Percentiles rank a stretch among this genome's conserved stretches.
Evolutionary conservation across 176 grass and related monocot genomes (phyloP).

Genomic region (Juncus effusus): DNA sequence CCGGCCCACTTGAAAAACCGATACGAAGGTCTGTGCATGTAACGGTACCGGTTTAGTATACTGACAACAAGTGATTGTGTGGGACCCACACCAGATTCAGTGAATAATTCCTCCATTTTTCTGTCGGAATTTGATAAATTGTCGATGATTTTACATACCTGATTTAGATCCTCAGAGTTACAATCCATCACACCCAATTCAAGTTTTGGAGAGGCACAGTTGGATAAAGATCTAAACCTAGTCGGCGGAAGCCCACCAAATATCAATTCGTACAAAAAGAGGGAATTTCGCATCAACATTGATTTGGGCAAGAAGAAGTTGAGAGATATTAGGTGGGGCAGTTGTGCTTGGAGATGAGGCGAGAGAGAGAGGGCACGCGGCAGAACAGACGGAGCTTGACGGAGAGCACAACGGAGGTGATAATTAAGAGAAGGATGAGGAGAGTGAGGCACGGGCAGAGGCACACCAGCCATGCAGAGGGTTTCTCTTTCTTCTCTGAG

Average conservation of each 20-base stretch:
- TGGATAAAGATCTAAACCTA: conserved; percentile 20
- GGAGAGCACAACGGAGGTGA: conserved; percentile 42
- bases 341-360: conserved; percentile 46
- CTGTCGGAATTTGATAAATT: conserved; percentile 33
- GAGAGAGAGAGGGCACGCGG: conserved; percentile 47
- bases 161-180: conserved; percentile 27
- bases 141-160: conserved; percentile 52
- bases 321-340: conserved; percentile 30
- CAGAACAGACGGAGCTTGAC: conserved; percentile 78
- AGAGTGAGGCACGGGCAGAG: conserved; percentile 64
- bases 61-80: conserved; percentile 42
- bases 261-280: not conserved
- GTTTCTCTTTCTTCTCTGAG: not conserved
- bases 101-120: conserved; percentile 41
- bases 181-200: not conserved
- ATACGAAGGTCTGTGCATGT: conserved; percentile 40
- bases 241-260: not conserved
- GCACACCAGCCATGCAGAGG: conserved; percentile 30
- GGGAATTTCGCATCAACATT: conserved; percentile 17
- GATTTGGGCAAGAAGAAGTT: not conserved
- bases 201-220: conserved; percentile 11
- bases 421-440: conserved; percentile 49
- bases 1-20: conserved; percentile 61
- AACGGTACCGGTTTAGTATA: conserved; percentile 46
- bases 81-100: conserved; percentile 32